Evolutionary conservation across 78 protist genomes (phyloP), one percentile per base, ranked within the genome.

Genomic region (Dictyostelium brefeldianum): DNA sequence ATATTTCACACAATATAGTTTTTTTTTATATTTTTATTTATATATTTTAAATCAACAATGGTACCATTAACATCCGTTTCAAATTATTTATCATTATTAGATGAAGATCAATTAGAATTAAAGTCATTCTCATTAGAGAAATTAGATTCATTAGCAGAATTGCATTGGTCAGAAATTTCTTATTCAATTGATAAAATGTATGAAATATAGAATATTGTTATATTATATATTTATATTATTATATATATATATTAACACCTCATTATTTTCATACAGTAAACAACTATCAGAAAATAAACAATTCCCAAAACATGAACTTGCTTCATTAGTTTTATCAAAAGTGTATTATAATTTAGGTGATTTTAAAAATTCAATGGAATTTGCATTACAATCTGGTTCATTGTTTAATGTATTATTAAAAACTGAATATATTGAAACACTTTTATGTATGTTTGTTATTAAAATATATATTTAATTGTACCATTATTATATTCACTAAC

Each of bases 341-440:
- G 98, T 98, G 65, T 98, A 97, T 92, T 99, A 96, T 79, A 98
- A 98, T 94, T 94, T 99, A 11, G 97, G 96, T 22, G 97, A 89
- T 78, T 90, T 78, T 41, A 57, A 31, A 18, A 98, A 98, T 25
- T 83, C 99, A 4, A 81, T 98, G 83, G 4, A 3, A 5, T 97
- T 50, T 59, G 99, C 99, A 3, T 94, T 99, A 20, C 77, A 81
- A 27, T 98, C 99, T 15, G 99, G 98, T 18, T 18, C 56, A 11
- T 50, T 87, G 22, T 98, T 99, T 67, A 95, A 97, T 80, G 92
- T 98, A 36, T 36, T 73, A n/a, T 57, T 64, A n/a, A 75, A 77
- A 51, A 57, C 71, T 43, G 87, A 91, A 90, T 98, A 84, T 46
- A 97, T 96, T 27, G 87, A 89, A 81, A 97, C 97, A 5, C 50